These are phyloP conservation scores for Hymenoscyphus occultus DNA, from an alignment of 2,329 filamentous ascomycete genomes.

Conservation along the genomic window DNA sequence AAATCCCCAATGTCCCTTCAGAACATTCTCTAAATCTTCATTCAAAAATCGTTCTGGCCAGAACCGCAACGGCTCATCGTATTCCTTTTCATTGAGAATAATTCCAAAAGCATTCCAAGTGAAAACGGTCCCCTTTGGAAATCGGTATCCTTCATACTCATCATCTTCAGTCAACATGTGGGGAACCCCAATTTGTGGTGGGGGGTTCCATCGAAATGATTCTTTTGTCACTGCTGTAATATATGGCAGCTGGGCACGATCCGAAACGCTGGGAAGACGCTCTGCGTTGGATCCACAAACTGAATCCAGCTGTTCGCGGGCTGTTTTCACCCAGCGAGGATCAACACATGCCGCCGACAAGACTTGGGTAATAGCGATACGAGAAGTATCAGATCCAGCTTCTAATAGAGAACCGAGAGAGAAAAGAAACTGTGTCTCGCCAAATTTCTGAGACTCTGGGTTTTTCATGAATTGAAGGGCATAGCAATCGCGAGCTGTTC, in stretches of 20 bases:
- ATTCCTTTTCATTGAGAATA: conserved; percentile 44
- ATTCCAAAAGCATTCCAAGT: conserved; percentile 41
- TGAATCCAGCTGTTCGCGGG: conserved; percentile 44
- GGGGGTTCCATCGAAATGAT: conserved; percentile 44
- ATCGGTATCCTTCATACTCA: conserved; percentile 40
- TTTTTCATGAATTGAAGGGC: conserved; percentile 33
- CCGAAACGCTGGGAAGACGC: conserved; percentile 46
- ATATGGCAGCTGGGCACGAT: conserved; percentile 43
- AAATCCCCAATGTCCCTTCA: conserved; percentile 37
- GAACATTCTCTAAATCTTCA: conserved; percentile 36
- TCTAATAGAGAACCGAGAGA: conserved; percentile 39
- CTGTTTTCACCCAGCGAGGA: conserved; percentile 25
- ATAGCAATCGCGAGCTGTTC: conserved; percentile 34
- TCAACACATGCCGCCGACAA: conserved; percentile 34
- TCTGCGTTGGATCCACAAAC: conserved; percentile 40
- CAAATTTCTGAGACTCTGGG: conserved; percentile 27
- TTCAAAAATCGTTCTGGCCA: conserved; percentile 48
- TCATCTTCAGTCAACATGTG: conserved; percentile 53
- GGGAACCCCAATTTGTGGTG: conserved; percentile 50
- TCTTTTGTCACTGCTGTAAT: conserved; percentile 48
- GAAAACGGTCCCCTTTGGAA: conserved; percentile 43
- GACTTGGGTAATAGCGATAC: conserved; percentile 36
- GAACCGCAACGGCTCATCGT: conserved; percentile 45
- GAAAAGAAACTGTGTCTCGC: conserved; percentile 32
- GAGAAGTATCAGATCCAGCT: conserved; percentile 44